A percentile compares a stretch with the other conserved stretches of the same genome.
Conservation (phyloP, 129 eudicot genomes). For the Lactuca sativa region DNA sequence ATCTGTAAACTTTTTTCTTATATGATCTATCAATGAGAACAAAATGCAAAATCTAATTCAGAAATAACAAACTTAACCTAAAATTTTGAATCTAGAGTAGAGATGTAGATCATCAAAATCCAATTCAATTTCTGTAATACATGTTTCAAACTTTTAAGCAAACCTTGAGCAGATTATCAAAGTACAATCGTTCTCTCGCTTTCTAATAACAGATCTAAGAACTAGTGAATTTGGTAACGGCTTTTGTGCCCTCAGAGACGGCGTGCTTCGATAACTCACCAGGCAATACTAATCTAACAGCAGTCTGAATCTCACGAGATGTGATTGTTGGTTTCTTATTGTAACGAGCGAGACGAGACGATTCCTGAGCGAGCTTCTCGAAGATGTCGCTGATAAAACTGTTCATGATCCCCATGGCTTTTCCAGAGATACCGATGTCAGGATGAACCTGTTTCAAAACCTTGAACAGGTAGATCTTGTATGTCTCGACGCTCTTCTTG, state of each 20-base stretch:
- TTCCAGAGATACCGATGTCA: slow-evolving; percentile 11
- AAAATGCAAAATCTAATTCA: not conserved
- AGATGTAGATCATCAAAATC: not conserved
- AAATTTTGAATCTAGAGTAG: not conserved
- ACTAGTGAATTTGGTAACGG: slow-evolving; percentile 21
- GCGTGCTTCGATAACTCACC: slow-evolving; percentile 32
- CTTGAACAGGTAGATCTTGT: slow-evolving; percentile 8
- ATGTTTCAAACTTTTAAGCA: not conserved
- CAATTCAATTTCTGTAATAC: not conserved
- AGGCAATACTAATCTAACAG: slow-evolving; percentile 26
- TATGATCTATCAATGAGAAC: not conserved
- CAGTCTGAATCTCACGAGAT: slow-evolving; percentile 20
- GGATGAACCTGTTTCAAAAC: slow-evolving; percentile 25
- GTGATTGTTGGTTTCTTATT: slow-evolving; percentile 10
- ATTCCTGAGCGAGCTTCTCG: slow-evolving; percentile 26
- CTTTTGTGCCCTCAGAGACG: slow-evolving; percentile 27
- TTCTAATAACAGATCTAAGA: slow-evolving; percentile 7
- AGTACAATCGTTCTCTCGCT: not conserved
- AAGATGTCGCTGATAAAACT: slow-evolving; percentile 14
- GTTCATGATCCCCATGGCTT: slow-evolving; percentile 21
- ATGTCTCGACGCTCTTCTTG: slow-evolving; percentile 17
- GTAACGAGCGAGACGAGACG: slow-evolving; percentile 18
- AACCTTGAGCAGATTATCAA: not conserved
- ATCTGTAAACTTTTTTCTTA: too few relatives aligned
- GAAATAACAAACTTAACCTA: not conserved